A percentile compares a stretch with the other conserved stretches of the same genome.
phyloP scores from a whole-genome alignment of 2,329 filamentous ascomycete species.

The Stromatinia cepivora region DNA sequence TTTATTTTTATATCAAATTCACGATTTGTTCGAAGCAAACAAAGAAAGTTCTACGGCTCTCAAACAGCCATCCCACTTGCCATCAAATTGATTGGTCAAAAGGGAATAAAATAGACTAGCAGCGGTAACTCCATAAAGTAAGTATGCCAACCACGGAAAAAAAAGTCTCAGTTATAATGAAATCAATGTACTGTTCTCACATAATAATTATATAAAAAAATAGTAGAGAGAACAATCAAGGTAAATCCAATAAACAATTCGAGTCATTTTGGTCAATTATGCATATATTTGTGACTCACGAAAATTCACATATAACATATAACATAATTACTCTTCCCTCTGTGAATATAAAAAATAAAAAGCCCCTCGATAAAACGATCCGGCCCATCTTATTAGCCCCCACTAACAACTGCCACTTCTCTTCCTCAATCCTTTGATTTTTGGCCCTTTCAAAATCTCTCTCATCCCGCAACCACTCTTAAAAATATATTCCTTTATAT shows the following conservation, averaged over 20 bases:
- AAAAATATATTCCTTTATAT: neutral
- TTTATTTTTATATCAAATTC: neutral
- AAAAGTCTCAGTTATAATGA: neutral
- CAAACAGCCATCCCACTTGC: neutral
- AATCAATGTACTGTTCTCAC: neutral
- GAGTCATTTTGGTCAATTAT: neutral
- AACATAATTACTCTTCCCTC: neutral
- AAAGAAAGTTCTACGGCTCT: neutral
- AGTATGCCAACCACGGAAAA: neutral
- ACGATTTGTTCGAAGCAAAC: conserved; percentile 6
- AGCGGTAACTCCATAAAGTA: neutral
- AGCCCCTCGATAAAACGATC: conserved; percentile 18
- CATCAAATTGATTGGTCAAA: conserved; percentile 14
- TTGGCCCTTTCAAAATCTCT: neutral
- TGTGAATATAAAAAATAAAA: neutral
- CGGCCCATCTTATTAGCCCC: neutral
- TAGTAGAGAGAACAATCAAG: neutral
- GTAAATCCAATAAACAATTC: neutral
- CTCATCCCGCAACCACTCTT: neutral
- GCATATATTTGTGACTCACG: conserved; percentile 6
- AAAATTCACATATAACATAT: neutral
- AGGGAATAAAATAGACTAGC: neutral
- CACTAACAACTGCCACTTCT: conserved; percentile 15
- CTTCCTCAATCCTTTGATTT: neutral
- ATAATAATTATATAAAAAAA: neutral